These are phyloP conservation scores for Piromyces finnis DNA, from an alignment of 192 early-diverging fungal genomes.

Conservation along the genomic window DNA sequence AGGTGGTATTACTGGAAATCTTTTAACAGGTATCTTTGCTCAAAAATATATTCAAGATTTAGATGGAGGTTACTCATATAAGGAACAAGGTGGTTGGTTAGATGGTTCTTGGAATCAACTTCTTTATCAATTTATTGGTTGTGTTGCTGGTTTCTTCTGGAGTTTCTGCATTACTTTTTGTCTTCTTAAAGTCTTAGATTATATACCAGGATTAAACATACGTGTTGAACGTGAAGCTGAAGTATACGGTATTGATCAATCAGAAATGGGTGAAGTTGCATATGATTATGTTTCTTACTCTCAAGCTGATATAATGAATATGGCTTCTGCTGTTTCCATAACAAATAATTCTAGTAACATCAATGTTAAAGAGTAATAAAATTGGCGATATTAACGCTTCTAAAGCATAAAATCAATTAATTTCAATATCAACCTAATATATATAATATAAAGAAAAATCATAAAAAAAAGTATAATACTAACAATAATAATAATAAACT, in stretches of 20 bases:
- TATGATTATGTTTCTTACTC: conserved; percentile 2
- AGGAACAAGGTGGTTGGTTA: conserved; percentile 29
- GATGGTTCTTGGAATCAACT: conserved; percentile 51
- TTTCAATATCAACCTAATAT: too few relatives aligned
- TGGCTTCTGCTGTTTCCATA: too few relatives aligned
- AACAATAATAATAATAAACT: too few relatives aligned
- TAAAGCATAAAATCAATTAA: too few relatives aligned
- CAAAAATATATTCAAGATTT: conserved; percentile 46
- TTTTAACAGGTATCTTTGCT: conserved; percentile 79
- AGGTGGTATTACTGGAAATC: conserved; percentile 50
- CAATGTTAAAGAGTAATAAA: conserved; percentile 31
- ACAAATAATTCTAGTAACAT: too few relatives aligned
- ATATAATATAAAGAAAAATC: too few relatives aligned
- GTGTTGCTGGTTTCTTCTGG: conserved; percentile 40
- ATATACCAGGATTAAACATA: conserved; percentile 20
- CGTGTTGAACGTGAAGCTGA: conserved; percentile 27
- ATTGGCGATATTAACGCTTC: conserved; percentile 41
- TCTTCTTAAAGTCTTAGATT: background rate
- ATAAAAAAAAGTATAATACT: too few relatives aligned
- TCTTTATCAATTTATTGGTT: conserved; percentile 46
- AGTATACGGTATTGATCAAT: conserved; percentile 5
- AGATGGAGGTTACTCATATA: conserved; percentile 9
- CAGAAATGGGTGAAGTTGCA: conserved; percentile 1
- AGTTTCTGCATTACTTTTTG: conserved; percentile 32
- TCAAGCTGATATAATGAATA: background rate